Evolutionary conservation across 768 basidiomycete genomes (phyloP), one percentile per base, ranked within the genome.

Genomic region (Rhizopogon vinicolor): DNA sequence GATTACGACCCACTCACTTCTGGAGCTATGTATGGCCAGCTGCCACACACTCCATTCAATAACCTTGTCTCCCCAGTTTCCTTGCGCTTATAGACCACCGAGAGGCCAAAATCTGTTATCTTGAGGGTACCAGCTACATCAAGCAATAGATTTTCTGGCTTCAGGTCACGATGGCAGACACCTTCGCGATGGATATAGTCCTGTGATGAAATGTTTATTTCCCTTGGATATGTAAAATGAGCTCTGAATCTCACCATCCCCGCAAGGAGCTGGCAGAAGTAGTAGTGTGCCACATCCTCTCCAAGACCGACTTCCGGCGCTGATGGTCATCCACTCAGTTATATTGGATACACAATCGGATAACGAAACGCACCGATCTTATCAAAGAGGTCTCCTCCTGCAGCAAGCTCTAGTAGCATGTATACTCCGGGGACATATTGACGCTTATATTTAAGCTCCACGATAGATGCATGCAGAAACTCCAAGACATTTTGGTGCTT

Each of bases 351-450:
- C 22, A 19, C 31, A 18, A 3, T 42, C 7, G 12, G 35, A 51
- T 9, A 19, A 45, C 46, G 12, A 60, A 49, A 69, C 88, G 42
- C 64, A 96, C 96, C 91, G 51, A 99, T 99, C 76, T 98, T 99
- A 71, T 99, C 97, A 68, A 99, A 99, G 33, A 99, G 73, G 70
- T 98, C 97, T 0, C 97, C 97, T 19, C 94, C 95, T 1, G 85
- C 85, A 0, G 96, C 97, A 35, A 96, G 75, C 68, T 98, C 97
- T 63, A 99, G 73, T 18, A 98, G 73, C 80, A 99, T 92, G 66
- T 98, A 99, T 19, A 93, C 79, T 0, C 90, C 96, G 0, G 93
- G 89, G 0, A 86, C 71, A 64, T 86, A 94, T 39, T 74, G 61
- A 49, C 75, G 66, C 37, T 72, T 72, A 41, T 82, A 79, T 57